Conservation (phyloP, 345 rosid species). For the Cochlearia excelsa region DNA sequence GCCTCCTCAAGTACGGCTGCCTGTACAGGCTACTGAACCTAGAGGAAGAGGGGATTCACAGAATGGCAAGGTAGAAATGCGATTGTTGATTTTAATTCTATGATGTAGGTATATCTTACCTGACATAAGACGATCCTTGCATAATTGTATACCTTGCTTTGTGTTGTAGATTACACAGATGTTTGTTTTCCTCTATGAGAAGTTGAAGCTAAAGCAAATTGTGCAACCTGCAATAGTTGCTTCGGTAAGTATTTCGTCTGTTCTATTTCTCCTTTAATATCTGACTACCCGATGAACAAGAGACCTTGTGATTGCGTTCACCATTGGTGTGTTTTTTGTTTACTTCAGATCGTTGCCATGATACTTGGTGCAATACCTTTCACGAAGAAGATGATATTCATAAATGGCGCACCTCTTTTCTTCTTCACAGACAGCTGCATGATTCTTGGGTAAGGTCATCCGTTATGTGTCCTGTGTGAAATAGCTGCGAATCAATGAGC, state of each 20-base stretch:
- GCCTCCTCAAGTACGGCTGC: constrained; percentile 53
- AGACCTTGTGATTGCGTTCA: constrained; percentile 12
- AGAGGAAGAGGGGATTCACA: constrained; percentile 37
- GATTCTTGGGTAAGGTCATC: constrained; percentile 78
- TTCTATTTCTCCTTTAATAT: not conserved
- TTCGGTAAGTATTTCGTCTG: constrained; percentile 58
- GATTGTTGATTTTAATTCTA: constrained; percentile 1
- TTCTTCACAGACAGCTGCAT: constrained; percentile 97
- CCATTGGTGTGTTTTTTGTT: constrained; percentile 17
- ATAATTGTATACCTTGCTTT: constrained; percentile 20
- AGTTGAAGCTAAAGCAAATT: constrained; percentile 92
- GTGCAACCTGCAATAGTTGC: constrained; percentile 94
- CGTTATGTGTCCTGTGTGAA: constrained; percentile 9
- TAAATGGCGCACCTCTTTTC: constrained; percentile 82
- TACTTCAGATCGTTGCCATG: constrained; percentile 81
- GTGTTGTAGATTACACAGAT: constrained; percentile 55
- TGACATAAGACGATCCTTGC: constrained; percentile 13
- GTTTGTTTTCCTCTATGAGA: constrained; percentile 58
- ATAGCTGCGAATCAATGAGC: not conserved
- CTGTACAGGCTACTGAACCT: constrained; percentile 40
- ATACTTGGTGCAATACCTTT: constrained; percentile 70
- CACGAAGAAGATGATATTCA: constrained; percentile 74
- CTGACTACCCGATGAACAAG: not conserved
- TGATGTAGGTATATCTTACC: constrained; percentile 5
- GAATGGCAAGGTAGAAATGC: constrained; percentile 56